Evolutionary conservation across 768 basidiomycete species (phyloP).

Genomic region (Mycena indigotica): DNA sequence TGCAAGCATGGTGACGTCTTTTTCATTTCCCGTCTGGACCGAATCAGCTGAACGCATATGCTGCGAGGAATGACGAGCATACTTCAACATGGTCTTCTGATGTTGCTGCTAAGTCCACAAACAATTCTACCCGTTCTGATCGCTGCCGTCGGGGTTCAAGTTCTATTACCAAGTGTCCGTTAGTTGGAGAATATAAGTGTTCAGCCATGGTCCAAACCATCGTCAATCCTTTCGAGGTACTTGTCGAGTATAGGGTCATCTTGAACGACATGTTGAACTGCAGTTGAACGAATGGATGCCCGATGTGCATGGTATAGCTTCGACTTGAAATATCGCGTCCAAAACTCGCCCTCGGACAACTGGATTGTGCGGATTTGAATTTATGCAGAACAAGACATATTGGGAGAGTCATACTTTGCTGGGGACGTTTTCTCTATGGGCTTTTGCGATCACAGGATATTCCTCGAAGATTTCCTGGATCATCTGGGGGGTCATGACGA

Average conservation of each 20-base stretch:
- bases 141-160: conserved; percentile 75
- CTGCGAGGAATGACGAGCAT: conserved; percentile 12
- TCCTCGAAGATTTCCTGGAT: conserved; percentile 97
- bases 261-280: conserved; percentile 80
- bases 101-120: conserved; percentile 86
- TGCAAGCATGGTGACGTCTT: conserved; percentile 94
- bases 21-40: conserved; percentile 80
- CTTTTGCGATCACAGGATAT: conserved; percentile 91
- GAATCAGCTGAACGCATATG: background rate
- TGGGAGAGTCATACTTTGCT: conserved; percentile 56
- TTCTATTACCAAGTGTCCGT: conserved; percentile 42
- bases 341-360: conserved; percentile 91
- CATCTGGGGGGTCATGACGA: conserved; percentile 87
- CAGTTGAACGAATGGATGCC: conserved; percentile 87
- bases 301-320: conserved; percentile 94
- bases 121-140: conserved; percentile 69
- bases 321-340: conserved; percentile 96
- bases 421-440: conserved; percentile 92
- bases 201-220: conserved; percentile 58
- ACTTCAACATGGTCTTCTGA: conserved; percentile 91
- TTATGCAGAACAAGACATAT: conserved; percentile 9
- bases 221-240: conserved; percentile 95
- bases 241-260: conserved; percentile 94
- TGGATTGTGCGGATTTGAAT: conserved; percentile 34
- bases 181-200: conserved; percentile 2